phyloP scores from a whole-genome alignment of 768 basidiomycete species.

The Clavaria fumosa region DNA sequence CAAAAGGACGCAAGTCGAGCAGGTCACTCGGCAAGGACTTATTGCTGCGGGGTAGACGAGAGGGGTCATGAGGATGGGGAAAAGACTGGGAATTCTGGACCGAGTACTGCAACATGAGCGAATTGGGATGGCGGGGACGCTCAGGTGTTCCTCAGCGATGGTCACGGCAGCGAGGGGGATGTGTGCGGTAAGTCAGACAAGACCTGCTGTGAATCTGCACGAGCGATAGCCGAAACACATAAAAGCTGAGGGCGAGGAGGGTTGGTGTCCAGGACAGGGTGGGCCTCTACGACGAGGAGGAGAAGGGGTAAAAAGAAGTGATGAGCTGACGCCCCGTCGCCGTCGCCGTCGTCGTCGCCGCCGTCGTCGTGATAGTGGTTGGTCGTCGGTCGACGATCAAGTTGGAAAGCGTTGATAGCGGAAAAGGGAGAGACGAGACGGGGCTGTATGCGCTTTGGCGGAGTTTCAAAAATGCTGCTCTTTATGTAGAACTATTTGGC shows the following conservation, averaged over 20 bases:
- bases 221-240: constrained; percentile 26
- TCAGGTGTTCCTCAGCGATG: constrained; percentile 18
- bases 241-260: constrained; percentile 17
- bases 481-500: too few relatives aligned
- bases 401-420: too few relatives aligned
- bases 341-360: too few relatives aligned
- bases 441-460: too few relatives aligned
- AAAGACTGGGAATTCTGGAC: constrained; percentile 26
- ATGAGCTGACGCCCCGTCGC: too few relatives aligned
- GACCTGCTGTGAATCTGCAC: constrained; percentile 43
- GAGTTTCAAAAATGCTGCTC: too few relatives aligned
- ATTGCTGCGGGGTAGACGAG: constrained; percentile 15
- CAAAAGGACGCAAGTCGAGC: constrained; percentile 13
- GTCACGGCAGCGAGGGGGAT: constrained; percentile 18
- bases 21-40: constrained; percentile 13
- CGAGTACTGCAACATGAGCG: constrained; percentile 49
- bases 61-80: constrained; percentile 19
- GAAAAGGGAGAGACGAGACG: too few relatives aligned
- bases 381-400: too few relatives aligned
- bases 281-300: too few relatives aligned
- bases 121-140: constrained; percentile 11
- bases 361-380: too few relatives aligned
- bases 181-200: constrained; percentile 33
- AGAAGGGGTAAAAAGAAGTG: too few relatives aligned
- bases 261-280: too few relatives aligned